Evolutionary conservation across 306 rosid species (phyloP), one percentile per base, ranked within the genome.

Genomic region (Prinsepia uniflora): DNA sequence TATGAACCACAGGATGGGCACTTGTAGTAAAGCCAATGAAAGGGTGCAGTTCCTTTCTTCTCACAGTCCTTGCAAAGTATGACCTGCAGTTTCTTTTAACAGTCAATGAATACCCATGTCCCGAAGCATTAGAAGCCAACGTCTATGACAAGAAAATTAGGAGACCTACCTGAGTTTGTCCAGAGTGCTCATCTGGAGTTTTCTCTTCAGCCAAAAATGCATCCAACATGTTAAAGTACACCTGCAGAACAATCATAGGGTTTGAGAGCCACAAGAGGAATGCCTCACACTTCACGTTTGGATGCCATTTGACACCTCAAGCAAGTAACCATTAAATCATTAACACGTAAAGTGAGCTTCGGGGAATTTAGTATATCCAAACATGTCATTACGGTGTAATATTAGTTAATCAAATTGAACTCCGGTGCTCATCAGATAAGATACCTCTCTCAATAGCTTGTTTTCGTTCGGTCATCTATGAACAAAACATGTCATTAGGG

Each of bases 11-110:
- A 94, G 34, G 4, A 71, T 13, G 88, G 22, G 78, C 99, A 94
- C 84, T 91, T 91, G 80, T 84, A 97, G 86, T 89, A 81, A 75
- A 78, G 88, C 96, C 95, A 91, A 66, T 94, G 99, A 75, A 87
- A 94, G 60, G 90, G 83, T 18, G 91, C 81, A 0, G 53, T 76
- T 83, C 97, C 99, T 85, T 81, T 88, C 90, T 91, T 91, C 93
- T 81, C 96, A 75, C 99, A 94, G 74, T 87, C 99, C 74, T 88
- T 84, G 68, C 99, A 94, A 53, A 94, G 71, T 80, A 94, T 85
- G 58, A 47, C 92, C 98, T 94, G 92, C 88, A 84, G 71, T 46
- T 63, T 30, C 34, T 60, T 57, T 78, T 44, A 59, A 61, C 64
- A 66, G 77, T 78, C 76, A 45, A 70, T 65, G 64, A 42, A 43